Evolutionary conservation across 1,139 yeast species (phyloP).

Genomic region (Yamadazyma blattariae): DNA sequence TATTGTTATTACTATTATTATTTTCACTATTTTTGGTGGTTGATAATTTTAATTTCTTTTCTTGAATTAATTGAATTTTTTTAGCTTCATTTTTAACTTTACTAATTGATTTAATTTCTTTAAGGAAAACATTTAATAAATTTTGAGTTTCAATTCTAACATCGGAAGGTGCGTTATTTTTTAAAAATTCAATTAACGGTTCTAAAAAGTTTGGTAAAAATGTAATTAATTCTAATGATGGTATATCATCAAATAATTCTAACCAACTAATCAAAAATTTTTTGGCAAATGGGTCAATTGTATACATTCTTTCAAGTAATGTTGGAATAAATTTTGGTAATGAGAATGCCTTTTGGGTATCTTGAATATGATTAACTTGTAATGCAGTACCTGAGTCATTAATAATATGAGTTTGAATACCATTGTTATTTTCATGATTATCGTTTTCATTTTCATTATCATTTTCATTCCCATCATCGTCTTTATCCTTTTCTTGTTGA

Average conservation of each 20-base stretch:
- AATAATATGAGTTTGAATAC: constrained; percentile 36
- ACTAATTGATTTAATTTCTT: constrained; percentile 74
- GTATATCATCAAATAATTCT: constrained; percentile 84
- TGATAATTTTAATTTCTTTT: constrained; percentile 4
- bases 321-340: constrained; percentile 87
- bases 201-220: constrained; percentile 88
- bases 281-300: constrained; percentile 88
- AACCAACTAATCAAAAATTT: constrained; percentile 93
- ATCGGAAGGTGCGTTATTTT: constrained; percentile 80
- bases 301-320: constrained; percentile 84
- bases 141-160: constrained; percentile 85
- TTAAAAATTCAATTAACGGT: constrained; percentile 73
- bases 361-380: constrained; percentile 62
- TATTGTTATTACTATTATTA: too few species aligned
- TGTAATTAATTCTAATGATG: constrained; percentile 83
- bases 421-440: constrained; percentile 25
- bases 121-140: constrained; percentile 68
- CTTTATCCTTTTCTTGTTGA: constrained; percentile 11
- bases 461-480: constrained; percentile 6
- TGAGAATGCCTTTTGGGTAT: constrained; percentile 74
- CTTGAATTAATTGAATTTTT: constrained; percentile 25
- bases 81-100: constrained; percentile 58
- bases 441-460: constrained; percentile 10
- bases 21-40: too few species aligned
- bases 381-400: constrained; percentile 52